Evolutionary conservation across 345 rosid species (phyloP).

Genomic region (Turnera subulata): DNA sequence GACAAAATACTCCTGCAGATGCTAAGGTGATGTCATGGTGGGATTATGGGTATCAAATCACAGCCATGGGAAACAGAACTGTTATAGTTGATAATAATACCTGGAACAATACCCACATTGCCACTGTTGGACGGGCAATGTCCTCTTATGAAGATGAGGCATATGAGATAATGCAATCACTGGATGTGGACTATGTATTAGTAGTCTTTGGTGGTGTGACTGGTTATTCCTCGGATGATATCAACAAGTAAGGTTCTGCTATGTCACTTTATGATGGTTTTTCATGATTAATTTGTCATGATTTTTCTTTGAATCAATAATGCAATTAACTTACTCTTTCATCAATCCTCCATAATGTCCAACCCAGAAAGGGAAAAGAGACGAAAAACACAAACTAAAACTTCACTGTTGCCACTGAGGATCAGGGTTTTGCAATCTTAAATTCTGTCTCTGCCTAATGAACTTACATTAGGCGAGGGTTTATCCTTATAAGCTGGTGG

Average conservation of each 20-base stretch:
- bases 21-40: slow-evolving; percentile 99
- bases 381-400: not conserved
- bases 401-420: not conserved
- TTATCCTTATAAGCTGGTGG: no score
- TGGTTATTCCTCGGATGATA: slow-evolving; percentile 99
- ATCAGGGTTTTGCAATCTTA: no score
- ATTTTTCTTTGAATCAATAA: not conserved
- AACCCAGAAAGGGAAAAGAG: not conserved
- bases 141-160: slow-evolving; percentile 97
- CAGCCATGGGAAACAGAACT: slow-evolving; percentile 99
- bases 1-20: slow-evolving; percentile 91
- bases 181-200: slow-evolving; percentile 91
- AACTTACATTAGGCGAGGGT: no score
- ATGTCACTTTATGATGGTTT: not conserved
- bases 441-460: no score
- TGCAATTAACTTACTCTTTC: not conserved
- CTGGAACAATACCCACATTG: slow-evolving; percentile 99
- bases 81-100: slow-evolving; percentile 98
- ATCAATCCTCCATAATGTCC: not conserved
- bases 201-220: slow-evolving; percentile 99
- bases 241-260: slow-evolving; percentile 70
- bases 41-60: slow-evolving; percentile 99
- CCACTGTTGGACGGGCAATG: slow-evolving; percentile 99
- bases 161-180: slow-evolving; percentile 89
- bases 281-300: not conserved